A percentile compares a stretch with the other conserved stretches of the same genome.
Conservation (phyloP, 2,329 filamentous ascomycete genomes). For the Botrytis fabae region DNA sequence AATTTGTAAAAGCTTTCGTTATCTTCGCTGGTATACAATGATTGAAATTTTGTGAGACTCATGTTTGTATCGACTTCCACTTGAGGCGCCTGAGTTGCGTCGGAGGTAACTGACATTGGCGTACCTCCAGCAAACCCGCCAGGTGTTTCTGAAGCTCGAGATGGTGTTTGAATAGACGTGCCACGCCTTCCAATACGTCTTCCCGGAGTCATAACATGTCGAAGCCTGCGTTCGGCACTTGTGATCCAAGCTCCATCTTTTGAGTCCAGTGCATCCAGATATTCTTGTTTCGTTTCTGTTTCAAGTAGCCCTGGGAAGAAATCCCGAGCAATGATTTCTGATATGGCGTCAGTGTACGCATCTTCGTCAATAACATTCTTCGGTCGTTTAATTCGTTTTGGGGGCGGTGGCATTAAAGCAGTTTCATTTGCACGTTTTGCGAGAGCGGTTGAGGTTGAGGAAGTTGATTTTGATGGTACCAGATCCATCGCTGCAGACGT, state of each 20-base stretch:
- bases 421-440: constrained; percentile 61
- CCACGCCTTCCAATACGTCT: constrained; percentile 45
- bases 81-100: constrained; percentile 42
- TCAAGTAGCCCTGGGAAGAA: constrained; percentile 93
- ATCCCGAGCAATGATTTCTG: constrained; percentile 92
- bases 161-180: constrained; percentile 40
- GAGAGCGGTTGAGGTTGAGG: constrained; percentile 55
- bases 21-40: constrained; percentile 94
- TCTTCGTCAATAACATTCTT: constrained; percentile 90
- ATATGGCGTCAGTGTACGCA: constrained; percentile 84
- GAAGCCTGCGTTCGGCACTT: constrained; percentile 70
- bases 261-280: constrained; percentile 86
- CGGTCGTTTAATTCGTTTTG: constrained; percentile 91
- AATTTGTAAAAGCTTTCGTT: constrained; percentile 96
- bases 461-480: constrained; percentile 8
- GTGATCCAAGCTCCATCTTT: constrained; percentile 83
- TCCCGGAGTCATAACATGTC: constrained; percentile 80
- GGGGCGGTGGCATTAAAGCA: constrained; percentile 85
- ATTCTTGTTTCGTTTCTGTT: constrained; percentile 84
- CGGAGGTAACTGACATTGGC: constrained; percentile 59
- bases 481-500: constrained; percentile 23
- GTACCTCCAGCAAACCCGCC: constrained; percentile 71
- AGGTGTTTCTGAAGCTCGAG: constrained; percentile 56
- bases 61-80: constrained; percentile 70
- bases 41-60: constrained; percentile 81